Base-by-base conservation (phyloP, 768 basidiomycete species). In the Amanita thiersii region DNA sequence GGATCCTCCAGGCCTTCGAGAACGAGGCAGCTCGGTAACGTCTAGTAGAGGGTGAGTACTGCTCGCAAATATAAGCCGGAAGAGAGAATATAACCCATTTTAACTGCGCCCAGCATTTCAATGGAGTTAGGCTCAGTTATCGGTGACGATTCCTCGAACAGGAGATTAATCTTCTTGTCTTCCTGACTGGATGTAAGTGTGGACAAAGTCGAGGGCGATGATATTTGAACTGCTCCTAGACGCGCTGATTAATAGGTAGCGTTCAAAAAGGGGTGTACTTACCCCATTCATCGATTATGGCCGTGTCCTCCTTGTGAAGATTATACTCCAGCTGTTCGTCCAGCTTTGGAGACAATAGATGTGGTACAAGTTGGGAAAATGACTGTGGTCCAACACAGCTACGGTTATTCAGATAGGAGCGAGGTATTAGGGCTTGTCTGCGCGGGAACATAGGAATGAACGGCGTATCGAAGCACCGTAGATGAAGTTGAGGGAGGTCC, bases 211-310 rank as follows among this genome's bases (percentile, higher is more conserved):
- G 20, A 23, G 17, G 42, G 42, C 33, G 42, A 43, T 20, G 42
- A 43, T 15, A 31, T 29, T 20, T 25, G 25, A 15, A 25, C 35
- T 12, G 26, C 12, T 9, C 42, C 42, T 43, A n/a, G 11, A 15
- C 19, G 19, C 17, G 12, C 7, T 18, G 12, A 20, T 30, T 21
- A 28, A 17, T 15, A 18, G 20, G 25, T 9, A 11, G 30, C 10
- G n/a, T n/a, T 5, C 8, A 14, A 21, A n/a, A 20, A 19, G 12
- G 35, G 34, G 37, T 43, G 37, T 21, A 36, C 34, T 12, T 26
- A 43, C 42, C 42, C 42, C 42, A 43, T 14, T 43, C 34, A 37
- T 43, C 42, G 20, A 43, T 43, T 14, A 29, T 26, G 9, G 18
- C 12, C 42, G 37, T 43, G n/a, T 43, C 12, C 5, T 21, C 3